Evolutionary conservation across 2,329 filamentous ascomycete genomes (phyloP).

Genomic region (Xylaria sp.): DNA sequence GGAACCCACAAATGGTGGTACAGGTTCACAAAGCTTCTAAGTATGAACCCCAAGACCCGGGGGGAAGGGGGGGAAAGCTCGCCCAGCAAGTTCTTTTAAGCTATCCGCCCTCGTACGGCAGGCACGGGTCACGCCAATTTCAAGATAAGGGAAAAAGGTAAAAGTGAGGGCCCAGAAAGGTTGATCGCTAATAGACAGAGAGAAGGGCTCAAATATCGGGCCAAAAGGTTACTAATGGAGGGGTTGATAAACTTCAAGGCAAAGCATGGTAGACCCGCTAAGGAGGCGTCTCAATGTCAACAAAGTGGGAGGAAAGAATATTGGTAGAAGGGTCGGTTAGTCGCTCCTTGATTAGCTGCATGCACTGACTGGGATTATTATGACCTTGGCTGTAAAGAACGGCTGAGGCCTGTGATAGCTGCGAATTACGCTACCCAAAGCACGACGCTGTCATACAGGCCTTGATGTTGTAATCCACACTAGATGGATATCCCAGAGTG

Average conservation of each 20-base stretch:
- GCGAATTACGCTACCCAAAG: conserved; percentile 17
- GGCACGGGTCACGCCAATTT: background rate
- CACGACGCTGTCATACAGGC: conserved; percentile 31
- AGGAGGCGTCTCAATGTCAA: conserved; percentile 9
- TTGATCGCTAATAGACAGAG: background rate
- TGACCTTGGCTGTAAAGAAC: conserved; percentile 23
- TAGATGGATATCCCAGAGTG: conserved; percentile 14
- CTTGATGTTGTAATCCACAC: conserved; percentile 18
- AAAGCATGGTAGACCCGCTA: conserved; percentile 1
- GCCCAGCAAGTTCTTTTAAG: background rate
- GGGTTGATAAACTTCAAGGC: conserved; percentile 17
- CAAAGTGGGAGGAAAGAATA: conserved; percentile 1
- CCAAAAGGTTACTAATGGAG: background rate
- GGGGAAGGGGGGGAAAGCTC: background rate
- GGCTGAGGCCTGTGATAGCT: conserved; percentile 30
- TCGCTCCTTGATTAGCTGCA: conserved; percentile 24
- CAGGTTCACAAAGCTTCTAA: conserved; percentile 40
- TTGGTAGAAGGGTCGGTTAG: background rate
- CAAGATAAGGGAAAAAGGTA: background rate
- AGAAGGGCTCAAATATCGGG: background rate
- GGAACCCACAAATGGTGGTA: conserved; percentile 35
- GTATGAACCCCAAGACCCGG: background rate
- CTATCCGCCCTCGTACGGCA: background rate
- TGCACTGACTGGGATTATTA: conserved; percentile 29
- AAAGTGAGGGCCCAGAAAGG: background rate